Percentiles rank a stretch among this genome's conserved stretches.
These are phyloP conservation scores for Adenanthera pavonina DNA, from an alignment of 306 rosid genomes.

Conservation along the genomic window DNA sequence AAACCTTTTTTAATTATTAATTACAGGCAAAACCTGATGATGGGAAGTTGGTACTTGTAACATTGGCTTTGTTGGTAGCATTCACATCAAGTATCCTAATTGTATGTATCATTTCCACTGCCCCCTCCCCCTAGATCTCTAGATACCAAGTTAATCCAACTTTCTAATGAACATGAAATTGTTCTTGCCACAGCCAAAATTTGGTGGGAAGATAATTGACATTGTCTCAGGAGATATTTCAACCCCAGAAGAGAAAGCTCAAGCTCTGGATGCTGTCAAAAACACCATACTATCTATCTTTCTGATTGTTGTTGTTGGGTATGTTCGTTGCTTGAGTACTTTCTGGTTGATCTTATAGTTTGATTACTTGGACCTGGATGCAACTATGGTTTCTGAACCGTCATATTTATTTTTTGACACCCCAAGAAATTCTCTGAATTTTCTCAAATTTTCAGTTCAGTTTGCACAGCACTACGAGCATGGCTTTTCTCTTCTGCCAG, in stretches of 20 bases:
- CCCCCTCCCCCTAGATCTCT: background rate
- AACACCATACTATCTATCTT: conserved; percentile 65
- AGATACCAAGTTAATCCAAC: conserved; percentile 28
- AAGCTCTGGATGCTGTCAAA: conserved; percentile 66
- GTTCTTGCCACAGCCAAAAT: conserved; percentile 63
- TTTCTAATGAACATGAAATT: conserved; percentile 38
- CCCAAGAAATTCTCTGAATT: conserved; percentile 31
- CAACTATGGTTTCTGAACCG: conserved; percentile 29
- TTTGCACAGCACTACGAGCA: conserved; percentile 77
- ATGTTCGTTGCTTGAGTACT: conserved; percentile 39
- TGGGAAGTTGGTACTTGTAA: conserved; percentile 62
- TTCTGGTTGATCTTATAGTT: conserved; percentile 19
- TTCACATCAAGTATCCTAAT: conserved; percentile 72
- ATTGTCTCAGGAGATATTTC: conserved; percentile 65
- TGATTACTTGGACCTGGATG: conserved; percentile 25
- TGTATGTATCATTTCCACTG: conserved; percentile 48
- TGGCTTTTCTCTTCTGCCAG: conserved; percentile 87
- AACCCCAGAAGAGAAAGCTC: conserved; percentile 59
- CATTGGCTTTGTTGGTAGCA: conserved; percentile 70
- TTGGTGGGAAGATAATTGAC: conserved; percentile 78
- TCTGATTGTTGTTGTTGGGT: conserved; percentile 69
- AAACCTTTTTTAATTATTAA: conserved; percentile 11
- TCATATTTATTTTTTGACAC: conserved; percentile 22
- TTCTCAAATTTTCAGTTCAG: conserved; percentile 58
- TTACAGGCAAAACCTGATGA: conserved; percentile 74